Base-by-base conservation (phyloP, 2,329 filamentous ascomycete genomes). In the Aspergillus sp. region DNA sequence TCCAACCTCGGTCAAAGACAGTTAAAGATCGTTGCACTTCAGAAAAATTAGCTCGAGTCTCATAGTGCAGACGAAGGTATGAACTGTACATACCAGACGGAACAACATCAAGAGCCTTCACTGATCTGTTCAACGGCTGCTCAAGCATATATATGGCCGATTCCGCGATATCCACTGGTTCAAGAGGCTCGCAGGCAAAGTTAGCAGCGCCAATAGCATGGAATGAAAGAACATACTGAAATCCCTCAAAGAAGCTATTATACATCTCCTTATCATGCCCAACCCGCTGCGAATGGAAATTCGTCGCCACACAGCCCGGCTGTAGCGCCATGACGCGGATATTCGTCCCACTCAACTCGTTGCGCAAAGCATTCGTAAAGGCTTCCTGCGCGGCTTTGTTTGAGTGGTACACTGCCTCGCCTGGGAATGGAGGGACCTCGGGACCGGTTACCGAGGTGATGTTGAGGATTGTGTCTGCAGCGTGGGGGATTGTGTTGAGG, bases 371-470 rank as follows among this genome's bases (percentile, higher is more conserved):
- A 47, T 79, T 76, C 0, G 71, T 73, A 51, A 79, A 77, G 0
- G 60, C 75, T 47, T 78, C 74, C 45, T 74, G 72, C 3, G 62
- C 65, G 0, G 74, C 72, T 52, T 76, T 77, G 51, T 62, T 70
- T 4, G 73, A 65, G 49, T 77, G 74, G 46, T 77, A 75, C 7
- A 78, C 72, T 0, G 73, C 68, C 52, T 78, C 75, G 10, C 75
- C 74, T 0, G 70, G 61, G 44, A 77, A 77, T 0, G 74, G 75
- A 0, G 74, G 75, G 0, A 69, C 68, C 49, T 77, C 74, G 0
- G 77, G 60, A 0, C 63, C 74, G 0, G 75, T 78, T 0, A 68
- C 66, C 0, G 70, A 74, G 0, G 75, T 74, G 10, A 77, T 59
- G 50, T 77, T 78, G 0, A 78, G 51, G 22, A 78, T 76, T 1